Evolutionary conservation across 1,284 basidiomycete genomes (phyloP).

Genomic region (Athelia psychrophila): DNA sequence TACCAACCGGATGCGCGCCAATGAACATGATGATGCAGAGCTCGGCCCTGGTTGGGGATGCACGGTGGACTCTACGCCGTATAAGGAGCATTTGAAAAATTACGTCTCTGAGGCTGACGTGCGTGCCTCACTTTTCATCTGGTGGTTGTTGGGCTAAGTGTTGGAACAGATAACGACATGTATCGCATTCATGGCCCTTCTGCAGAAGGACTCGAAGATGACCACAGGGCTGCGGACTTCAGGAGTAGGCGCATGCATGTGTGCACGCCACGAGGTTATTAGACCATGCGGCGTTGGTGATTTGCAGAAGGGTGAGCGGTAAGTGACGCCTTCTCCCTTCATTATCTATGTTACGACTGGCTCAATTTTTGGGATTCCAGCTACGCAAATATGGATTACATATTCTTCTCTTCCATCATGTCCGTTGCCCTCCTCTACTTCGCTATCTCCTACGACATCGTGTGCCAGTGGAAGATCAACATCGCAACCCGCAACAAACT

Average conservation of each 20-base stretch:
- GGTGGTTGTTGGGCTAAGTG: background rate
- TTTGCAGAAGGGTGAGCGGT: slow-evolving; percentile 12
- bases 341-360: background rate
- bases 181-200: slow-evolving; percentile 10
- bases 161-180: slow-evolving; percentile 10
- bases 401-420: background rate
- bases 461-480: slow-evolving; percentile 9
- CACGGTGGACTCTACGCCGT: slow-evolving; percentile 17
- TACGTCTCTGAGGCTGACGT: slow-evolving; percentile 2
- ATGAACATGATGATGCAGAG: slow-evolving; percentile 16
- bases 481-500: background rate
- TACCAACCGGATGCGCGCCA: slow-evolving; percentile 16
- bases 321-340: slow-evolving; percentile 1
- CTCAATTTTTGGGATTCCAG: background rate
- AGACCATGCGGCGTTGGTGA: slow-evolving; percentile 6
- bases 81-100: slow-evolving; percentile 12
- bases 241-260: slow-evolving; percentile 9
- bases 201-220: slow-evolving; percentile 9
- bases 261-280: slow-evolving; percentile 14
- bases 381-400: slow-evolving; percentile 3
- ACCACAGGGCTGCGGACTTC: slow-evolving; percentile 11
- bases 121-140: background rate
- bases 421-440: background rate
- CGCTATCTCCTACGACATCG: slow-evolving; percentile 4
- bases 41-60: slow-evolving; percentile 21